phyloP scores from a whole-genome alignment of 176 grass and related monocot species.

The Neostapfia colusana region DNA sequence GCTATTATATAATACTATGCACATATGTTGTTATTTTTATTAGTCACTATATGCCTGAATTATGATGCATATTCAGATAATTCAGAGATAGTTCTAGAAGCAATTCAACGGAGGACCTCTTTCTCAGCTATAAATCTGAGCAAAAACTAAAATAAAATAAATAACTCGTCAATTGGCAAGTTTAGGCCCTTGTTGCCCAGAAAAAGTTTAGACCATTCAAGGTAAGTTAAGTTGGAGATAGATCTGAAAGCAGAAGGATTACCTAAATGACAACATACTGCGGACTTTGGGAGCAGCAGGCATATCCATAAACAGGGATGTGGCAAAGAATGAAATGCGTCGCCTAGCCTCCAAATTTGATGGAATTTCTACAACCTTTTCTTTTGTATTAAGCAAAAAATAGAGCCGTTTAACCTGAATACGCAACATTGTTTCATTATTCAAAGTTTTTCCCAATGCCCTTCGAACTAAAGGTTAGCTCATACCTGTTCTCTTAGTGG shows the following conservation, averaged over 20 bases:
- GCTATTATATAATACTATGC: background rate
- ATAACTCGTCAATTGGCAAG: background rate
- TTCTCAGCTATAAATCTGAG: conserved; percentile 3
- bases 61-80: background rate
- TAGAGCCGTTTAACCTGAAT: conserved; percentile 82
- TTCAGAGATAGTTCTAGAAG: background rate
- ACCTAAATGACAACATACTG: conserved; percentile 97
- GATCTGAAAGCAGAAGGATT: conserved; percentile 17
- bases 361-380: conserved; percentile 71
- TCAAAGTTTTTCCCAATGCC: conserved; percentile 6
- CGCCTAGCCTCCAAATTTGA: conserved; percentile 80
- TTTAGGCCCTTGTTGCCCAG: background rate
- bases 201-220: conserved; percentile 1
- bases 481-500: conserved; percentile 75
- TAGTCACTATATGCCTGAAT: conserved; percentile 10
- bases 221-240: background rate
- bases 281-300: conserved; percentile 79
- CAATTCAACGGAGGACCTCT: background rate
- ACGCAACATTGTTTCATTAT: conserved; percentile 19
- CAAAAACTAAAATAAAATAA: background rate
- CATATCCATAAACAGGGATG: conserved; percentile 97
- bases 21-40: background rate
- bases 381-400: conserved; percentile 82
- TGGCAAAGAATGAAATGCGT: conserved; percentile 89
- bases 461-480: conserved; percentile 31